phyloP scores from a whole-genome alignment of 495 filamentous ascomycete species.

The Recurvomyces mirabilis region DNA sequence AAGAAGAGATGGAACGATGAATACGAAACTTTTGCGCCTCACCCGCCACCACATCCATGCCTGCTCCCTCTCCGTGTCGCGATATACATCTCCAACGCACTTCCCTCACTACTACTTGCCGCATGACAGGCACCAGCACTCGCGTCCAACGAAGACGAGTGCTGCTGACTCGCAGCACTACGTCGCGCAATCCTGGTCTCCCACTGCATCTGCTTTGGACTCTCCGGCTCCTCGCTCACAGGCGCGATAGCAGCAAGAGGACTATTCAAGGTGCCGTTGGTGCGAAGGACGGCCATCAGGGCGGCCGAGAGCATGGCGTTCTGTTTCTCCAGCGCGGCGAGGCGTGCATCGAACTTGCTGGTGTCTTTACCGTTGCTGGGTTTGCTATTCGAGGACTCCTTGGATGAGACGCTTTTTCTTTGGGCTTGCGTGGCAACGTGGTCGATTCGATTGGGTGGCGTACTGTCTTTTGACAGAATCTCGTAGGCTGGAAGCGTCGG shows the following conservation, averaged over 20 bases:
- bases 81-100: conserved; percentile 23
- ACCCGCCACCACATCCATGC: conserved; percentile 1
- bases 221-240: conserved; percentile 4
- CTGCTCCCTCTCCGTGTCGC: conserved; percentile 12
- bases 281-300: conserved; percentile 24
- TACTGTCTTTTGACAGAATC: background rate
- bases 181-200: conserved; percentile 15
- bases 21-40: too few relatives aligned
- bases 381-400: background rate
- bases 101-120: conserved; percentile 12
- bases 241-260: background rate
- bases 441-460: background rate
- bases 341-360: conserved; percentile 22
- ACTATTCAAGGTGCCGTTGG: conserved; percentile 18
- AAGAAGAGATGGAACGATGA: too few relatives aligned
- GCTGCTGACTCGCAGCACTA: conserved; percentile 10
- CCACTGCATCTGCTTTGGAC: conserved; percentile 5
- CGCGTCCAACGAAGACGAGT: too few relatives aligned
- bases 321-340: conserved; percentile 25
- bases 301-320: conserved; percentile 26
- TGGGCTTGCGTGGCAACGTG: conserved; percentile 12
- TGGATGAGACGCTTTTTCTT: background rate
- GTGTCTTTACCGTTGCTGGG: too few relatives aligned
- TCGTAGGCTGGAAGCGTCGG: conserved; percentile 5
- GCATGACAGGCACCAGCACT: conserved; percentile 8